Evolutionary conservation across 2,329 filamentous ascomycete species (phyloP).

Genomic region (Colletotrichum coccodes): DNA sequence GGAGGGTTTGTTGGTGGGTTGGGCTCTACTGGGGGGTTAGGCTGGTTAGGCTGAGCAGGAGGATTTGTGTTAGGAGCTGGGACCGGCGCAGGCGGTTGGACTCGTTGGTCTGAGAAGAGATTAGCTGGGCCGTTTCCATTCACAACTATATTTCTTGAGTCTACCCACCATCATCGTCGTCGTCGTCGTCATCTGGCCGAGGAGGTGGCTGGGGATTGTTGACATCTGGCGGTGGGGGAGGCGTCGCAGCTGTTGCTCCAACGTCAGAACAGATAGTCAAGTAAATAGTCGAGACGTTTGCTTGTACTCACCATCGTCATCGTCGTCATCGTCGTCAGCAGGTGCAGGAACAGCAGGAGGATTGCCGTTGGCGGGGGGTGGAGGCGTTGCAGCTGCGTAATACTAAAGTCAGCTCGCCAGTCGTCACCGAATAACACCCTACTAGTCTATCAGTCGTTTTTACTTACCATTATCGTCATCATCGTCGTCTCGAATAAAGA

Average conservation of each 20-base stretch:
- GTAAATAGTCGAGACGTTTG: no score
- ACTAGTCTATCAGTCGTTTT: no score
- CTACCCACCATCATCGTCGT: background rate
- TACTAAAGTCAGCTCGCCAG: background rate
- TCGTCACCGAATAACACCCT: no score
- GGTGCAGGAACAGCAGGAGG: background rate
- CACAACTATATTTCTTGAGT: no score
- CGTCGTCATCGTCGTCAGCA: background rate
- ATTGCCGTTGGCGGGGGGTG: background rate
- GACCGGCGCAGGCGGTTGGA: background rate
- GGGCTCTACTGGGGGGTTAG: no score
- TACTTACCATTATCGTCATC: background rate
- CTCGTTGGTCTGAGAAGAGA: no score
- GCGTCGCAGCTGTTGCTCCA: background rate
- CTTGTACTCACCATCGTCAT: background rate
- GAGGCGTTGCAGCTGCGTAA: background rate
- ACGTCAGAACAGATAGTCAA: background rate
- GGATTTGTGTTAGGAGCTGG: background rate
- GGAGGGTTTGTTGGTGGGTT: background rate
- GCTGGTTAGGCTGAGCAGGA: no score
- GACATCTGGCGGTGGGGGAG: background rate
- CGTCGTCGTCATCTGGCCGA: background rate
- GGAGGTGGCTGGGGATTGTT: background rate
- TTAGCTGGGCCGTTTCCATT: no score
- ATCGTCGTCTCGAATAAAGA: conserved; percentile 6